Evolutionary conservation across 805 yeast species (phyloP), one percentile per base, ranked within the genome.

Genomic region (Maudiozyma bulderi): DNA sequence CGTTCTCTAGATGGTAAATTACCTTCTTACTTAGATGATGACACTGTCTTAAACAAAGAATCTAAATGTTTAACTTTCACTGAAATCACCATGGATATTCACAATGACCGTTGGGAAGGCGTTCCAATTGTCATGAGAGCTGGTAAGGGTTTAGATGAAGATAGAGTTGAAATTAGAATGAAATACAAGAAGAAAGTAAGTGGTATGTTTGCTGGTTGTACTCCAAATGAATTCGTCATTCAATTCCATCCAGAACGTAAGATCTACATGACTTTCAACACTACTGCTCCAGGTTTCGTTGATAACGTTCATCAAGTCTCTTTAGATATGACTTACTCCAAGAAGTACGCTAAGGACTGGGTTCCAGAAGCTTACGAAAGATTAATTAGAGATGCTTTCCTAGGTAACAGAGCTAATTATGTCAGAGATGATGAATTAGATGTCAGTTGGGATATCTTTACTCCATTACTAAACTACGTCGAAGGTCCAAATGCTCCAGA

Each of bases 341-440:
- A 75, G 47, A 81, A 96, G 64, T 91, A 83, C 73, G 72, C 84
- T 53, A 84, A 86, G 62, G 84, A 87, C 71, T 84, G 91, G 82
- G 89, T 93, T 62, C 97, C 98, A 40, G 96, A 90, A 74, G 98
- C 97, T 40, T 91, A 91, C 69, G 98, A 93, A 73, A 84, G 96
- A 1, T 79, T 91, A 59, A 87, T 91, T 60, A 80, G 93, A 68
- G 97, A 91, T 69, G 85, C 90, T 55, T 70, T 84, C 64, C 77
- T 80, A 57, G 97, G 95, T 49, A 95, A 90, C 69, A 97, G 90
- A 71, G 85, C 97, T 47, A 90, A 90, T 73, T 91, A 91, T 66
- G 98, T 91, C 37, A 83, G 99, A 71, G 96, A 90, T 66, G 99
- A 91, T 66, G 99, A 91, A 73, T 78, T 93, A 63, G 96, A 90